Conservation (phyloP, 495 filamentous ascomycete genomes). For the Acidiella bohemica region DNA sequence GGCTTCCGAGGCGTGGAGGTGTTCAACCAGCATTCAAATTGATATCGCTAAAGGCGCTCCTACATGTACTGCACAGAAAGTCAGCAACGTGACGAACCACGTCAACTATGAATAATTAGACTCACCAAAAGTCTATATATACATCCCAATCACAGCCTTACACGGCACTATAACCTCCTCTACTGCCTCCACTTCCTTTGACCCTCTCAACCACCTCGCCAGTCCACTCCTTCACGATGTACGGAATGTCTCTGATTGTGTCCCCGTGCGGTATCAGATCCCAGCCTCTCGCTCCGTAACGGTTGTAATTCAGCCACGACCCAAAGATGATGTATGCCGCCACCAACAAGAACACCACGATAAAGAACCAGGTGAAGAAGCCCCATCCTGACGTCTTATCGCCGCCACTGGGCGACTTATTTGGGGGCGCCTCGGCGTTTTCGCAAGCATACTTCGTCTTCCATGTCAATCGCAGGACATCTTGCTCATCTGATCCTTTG, state of each 20-base stretch:
- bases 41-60: no score
- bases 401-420: constrained; percentile 28
- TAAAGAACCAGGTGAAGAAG: constrained; percentile 93
- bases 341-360: constrained; percentile 73
- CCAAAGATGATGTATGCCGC: constrained; percentile 95
- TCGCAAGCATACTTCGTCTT: constrained; percentile 75
- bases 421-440: constrained; percentile 21
- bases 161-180: constrained; percentile 91
- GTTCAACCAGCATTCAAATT: no score
- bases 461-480: constrained; percentile 64
- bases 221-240: constrained; percentile 78
- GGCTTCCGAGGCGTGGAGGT: no score
- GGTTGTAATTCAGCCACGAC: constrained; percentile 98
- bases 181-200: constrained; percentile 46
- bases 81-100: neutral
- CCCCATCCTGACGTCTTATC: constrained; percentile 53
- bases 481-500: constrained; percentile 33
- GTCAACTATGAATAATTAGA: neutral
- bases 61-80: no score
- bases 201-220: constrained; percentile 66
- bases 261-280: constrained; percentile 89
- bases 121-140: constrained; percentile 15
- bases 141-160: no score
- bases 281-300: constrained; percentile 88
- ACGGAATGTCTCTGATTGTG: constrained; percentile 81